Evolutionary conservation across 768 basidiomycete species (phyloP).

Genomic region (Xerocomellus amylosporus): DNA sequence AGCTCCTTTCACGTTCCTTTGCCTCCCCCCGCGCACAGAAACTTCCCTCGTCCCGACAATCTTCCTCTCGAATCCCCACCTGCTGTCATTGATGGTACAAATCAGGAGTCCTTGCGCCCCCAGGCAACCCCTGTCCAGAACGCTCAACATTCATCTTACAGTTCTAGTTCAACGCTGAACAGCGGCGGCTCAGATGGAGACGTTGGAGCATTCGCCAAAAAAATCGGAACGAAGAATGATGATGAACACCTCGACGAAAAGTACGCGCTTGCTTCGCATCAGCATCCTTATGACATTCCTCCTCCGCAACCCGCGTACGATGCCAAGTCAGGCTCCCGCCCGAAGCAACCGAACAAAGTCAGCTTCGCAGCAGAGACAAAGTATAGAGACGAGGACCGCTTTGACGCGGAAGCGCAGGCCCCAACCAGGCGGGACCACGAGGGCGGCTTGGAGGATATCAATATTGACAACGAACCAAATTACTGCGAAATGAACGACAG

Average conservation of each 20-base stretch:
- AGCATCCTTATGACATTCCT: constrained; percentile 60
- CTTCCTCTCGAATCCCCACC: neutral
- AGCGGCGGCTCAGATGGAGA: constrained; percentile 20
- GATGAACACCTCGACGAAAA: constrained; percentile 34
- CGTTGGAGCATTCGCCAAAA: constrained; percentile 15
- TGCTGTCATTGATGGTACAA: neutral
- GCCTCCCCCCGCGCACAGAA: constrained; percentile 6
- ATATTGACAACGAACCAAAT: constrained; percentile 9
- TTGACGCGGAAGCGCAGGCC: constrained; percentile 28
- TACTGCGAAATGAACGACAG: constrained; percentile 20
- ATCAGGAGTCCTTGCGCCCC: constrained; percentile 10
- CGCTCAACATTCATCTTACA: constrained; percentile 32
- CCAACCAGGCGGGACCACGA: constrained; percentile 4
- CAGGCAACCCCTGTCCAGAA: constrained; percentile 16
- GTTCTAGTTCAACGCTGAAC: constrained; percentile 40
- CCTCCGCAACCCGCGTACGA: constrained; percentile 47
- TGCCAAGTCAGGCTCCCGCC: constrained; percentile 8
- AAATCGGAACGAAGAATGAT: constrained; percentile 10
- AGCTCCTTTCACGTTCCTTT: constrained; percentile 10
- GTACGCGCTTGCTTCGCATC: constrained; percentile 53
- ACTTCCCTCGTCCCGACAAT: neutral
- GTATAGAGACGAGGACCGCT: constrained; percentile 13
- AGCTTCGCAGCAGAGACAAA: constrained; percentile 37
- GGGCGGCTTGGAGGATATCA: constrained; percentile 19
- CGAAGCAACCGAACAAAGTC: constrained; percentile 31